phyloP scores from a whole-genome alignment of 1,284 basidiomycete species.

The Xanthoconium separans region DNA sequence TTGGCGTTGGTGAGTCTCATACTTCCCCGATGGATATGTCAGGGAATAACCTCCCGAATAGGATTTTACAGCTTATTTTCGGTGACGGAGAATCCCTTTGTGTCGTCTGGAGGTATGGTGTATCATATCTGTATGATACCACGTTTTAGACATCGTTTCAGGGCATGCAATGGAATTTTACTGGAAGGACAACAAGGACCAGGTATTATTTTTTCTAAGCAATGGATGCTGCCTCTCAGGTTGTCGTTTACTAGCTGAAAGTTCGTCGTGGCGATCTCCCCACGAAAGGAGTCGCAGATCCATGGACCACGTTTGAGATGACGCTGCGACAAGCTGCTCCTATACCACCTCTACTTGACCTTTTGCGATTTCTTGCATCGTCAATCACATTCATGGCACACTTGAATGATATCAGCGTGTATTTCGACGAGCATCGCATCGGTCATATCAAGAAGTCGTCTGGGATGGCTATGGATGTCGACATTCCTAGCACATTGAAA shows the following conservation, averaged over 20 bases:
- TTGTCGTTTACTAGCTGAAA: slow-evolving; percentile 32
- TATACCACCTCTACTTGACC: slow-evolving; percentile 83
- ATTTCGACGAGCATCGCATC: slow-evolving; percentile 78
- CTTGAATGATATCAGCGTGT: slow-evolving; percentile 75
- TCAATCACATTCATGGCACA: slow-evolving; percentile 94
- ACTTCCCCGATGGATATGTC: no score
- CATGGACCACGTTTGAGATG: slow-evolving; percentile 95
- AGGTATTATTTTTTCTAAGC: no score
- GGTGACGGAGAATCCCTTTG: no score
- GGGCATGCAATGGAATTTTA: no score
- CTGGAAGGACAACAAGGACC: no score
- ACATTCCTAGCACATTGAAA: slow-evolving; percentile 40
- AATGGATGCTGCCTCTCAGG: no score
- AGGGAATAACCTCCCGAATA: no score
- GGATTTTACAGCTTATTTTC: no score
- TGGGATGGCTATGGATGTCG: slow-evolving; percentile 55
- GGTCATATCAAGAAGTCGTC: slow-evolving; percentile 75
- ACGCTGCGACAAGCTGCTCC: slow-evolving; percentile 79
- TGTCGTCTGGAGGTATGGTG: no score
- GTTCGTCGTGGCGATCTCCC: slow-evolving; percentile 75
- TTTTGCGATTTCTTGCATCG: slow-evolving; percentile 90
- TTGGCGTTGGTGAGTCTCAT: no score
- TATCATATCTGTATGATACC: no score
- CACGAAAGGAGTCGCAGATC: slow-evolving; percentile 35
- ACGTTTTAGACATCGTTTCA: no score